Percentiles rank a stretch among this genome's conserved stretches.
Evolutionary conservation across 306 rosid species (phyloP).

Genomic region (Ormosia semicastrata): DNA sequence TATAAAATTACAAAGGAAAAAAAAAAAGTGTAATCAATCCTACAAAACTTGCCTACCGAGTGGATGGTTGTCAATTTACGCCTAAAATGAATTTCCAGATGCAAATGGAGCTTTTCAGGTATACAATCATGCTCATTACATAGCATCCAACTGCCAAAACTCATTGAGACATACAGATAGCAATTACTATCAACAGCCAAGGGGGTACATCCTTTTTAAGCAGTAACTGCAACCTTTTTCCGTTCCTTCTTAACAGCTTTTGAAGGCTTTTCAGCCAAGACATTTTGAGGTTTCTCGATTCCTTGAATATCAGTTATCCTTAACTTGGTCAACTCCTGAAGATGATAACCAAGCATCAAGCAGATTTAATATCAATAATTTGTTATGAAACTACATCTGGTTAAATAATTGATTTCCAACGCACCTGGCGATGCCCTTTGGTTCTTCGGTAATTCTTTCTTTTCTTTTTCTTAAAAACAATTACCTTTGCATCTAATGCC

Average conservation of each 20-base stretch:
- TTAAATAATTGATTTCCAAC: slow-evolving; percentile 20
- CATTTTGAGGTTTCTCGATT: slow-evolving; percentile 58
- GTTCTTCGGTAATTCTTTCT: slow-evolving; percentile 90
- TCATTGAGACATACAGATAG: background rate
- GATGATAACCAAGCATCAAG: slow-evolving; percentile 21
- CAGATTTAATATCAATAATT: slow-evolving; percentile 9
- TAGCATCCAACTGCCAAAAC: slow-evolving; percentile 17
- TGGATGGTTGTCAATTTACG: slow-evolving; percentile 13
- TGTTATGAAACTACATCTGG: background rate
- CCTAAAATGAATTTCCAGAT: slow-evolving; percentile 20
- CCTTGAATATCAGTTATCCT: slow-evolving; percentile 93
- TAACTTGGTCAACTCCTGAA: slow-evolving; percentile 86
- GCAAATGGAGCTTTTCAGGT: slow-evolving; percentile 22
- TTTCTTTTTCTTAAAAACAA: slow-evolving; percentile 93
- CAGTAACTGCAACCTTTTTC: slow-evolving; percentile 64
- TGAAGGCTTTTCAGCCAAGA: slow-evolving; percentile 45
- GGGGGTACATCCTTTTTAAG: slow-evolving; percentile 31
- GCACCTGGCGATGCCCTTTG: slow-evolving; percentile 91
- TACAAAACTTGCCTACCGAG: slow-evolving; percentile 31
- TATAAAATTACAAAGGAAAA: slow-evolving; percentile 8
- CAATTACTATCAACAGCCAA: slow-evolving; percentile 5
- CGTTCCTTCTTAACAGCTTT: slow-evolving; percentile 53
- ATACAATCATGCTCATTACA: slow-evolving; percentile 25
- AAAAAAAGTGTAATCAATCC: slow-evolving; percentile 13
- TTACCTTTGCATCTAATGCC: slow-evolving; percentile 87